Base-by-base conservation (phyloP, 2,329 filamentous ascomycete species). In the Chrysosporium keratinophilum region DNA sequence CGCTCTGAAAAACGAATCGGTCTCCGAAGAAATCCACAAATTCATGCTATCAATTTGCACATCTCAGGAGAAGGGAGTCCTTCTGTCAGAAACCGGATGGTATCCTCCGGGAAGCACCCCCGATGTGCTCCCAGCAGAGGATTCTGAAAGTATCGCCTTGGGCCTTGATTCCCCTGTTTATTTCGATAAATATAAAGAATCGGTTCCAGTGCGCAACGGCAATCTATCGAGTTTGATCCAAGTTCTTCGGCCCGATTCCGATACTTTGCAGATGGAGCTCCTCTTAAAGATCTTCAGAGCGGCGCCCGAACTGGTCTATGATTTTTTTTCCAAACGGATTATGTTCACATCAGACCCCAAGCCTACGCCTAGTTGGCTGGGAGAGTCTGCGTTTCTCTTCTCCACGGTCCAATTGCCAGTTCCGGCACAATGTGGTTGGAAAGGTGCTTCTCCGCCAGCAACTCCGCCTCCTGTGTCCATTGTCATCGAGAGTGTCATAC, bases 291-390 rank as follows among this genome's bases (percentile, higher is more conserved):
- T 95, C 34, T 95, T 98, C 65, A 77, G 76, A 57, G 80, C 81
- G 6, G 87, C 85, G 0, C 91, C 94, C 0, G 93, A 97, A 69
- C 77, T 97, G 2, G 80, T 95, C 1, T 85, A 88, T 42, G 83
- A 89, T 63, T 98, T 94, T 67, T 97, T 95, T 64, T 76, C 82
- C 42, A 83, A 81, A 65, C 90, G 88, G 64, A 83, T 80, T 56
- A 80, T 84, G 52, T 93, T 97, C 63, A 81, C 84, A 0, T 88
- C 95, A 58, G 90, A 97, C 41, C 90, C 93, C 0, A 97, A 95
- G 65, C 77, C 94, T 4, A 93, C 89, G 2, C 84, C 89, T 43
- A 93, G 89, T 0, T 98, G 93, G 93, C 87, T 97, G 60, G 90
- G 91, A 41, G 95, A 94, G 65, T 88, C 89, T 0, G 83, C 89